phyloP scores from a whole-genome alignment of 2,329 filamentous ascomycete species.

The Penicillium sp. region DNA sequence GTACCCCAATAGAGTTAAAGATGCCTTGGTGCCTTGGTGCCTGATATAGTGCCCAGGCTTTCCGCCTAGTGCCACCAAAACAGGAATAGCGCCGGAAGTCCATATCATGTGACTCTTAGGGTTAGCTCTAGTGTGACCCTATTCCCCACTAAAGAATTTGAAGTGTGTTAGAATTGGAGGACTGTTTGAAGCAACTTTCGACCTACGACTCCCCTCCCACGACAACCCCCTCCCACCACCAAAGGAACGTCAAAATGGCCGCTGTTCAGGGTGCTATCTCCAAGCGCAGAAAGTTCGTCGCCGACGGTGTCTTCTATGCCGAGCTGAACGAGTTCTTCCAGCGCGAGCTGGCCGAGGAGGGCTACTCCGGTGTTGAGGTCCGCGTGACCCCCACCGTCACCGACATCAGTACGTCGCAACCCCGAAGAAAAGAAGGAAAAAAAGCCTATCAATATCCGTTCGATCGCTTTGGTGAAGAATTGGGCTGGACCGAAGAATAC shows the following conservation, averaged over 20 bases:
- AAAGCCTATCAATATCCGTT: conserved; percentile 12
- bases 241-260: conserved; percentile 49
- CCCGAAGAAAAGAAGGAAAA: conserved; percentile 8
- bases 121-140: conserved; percentile 24
- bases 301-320: conserved; percentile 99
- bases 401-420: conserved; percentile 75
- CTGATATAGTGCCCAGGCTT: not conserved
- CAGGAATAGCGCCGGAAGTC: conserved; percentile 21
- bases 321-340: conserved; percentile 99
- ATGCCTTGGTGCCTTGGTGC: conserved; percentile 8
- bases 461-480: conserved; percentile 18
- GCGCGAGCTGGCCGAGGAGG: conserved; percentile 99
- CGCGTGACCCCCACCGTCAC: conserved; percentile 99
- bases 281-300: conserved; percentile 72
- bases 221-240: conserved; percentile 33
- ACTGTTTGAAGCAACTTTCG: conserved; percentile 22
- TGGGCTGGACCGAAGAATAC: conserved; percentile 10
- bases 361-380: conserved; percentile 99
- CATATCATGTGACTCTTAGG: not conserved
- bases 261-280: conserved; percentile 55
- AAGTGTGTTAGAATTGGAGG: conserved; percentile 35
- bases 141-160: conserved; percentile 40
- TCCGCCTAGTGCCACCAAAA: conserved; percentile 11
- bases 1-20: not conserved
- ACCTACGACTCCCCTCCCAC: conserved; percentile 37